Percentiles rank a stretch among this genome's conserved stretches.
These are phyloP conservation scores for Calocera viscosa DNA, from an alignment of 768 basidiomycete species.

Conservation along the genomic window DNA sequence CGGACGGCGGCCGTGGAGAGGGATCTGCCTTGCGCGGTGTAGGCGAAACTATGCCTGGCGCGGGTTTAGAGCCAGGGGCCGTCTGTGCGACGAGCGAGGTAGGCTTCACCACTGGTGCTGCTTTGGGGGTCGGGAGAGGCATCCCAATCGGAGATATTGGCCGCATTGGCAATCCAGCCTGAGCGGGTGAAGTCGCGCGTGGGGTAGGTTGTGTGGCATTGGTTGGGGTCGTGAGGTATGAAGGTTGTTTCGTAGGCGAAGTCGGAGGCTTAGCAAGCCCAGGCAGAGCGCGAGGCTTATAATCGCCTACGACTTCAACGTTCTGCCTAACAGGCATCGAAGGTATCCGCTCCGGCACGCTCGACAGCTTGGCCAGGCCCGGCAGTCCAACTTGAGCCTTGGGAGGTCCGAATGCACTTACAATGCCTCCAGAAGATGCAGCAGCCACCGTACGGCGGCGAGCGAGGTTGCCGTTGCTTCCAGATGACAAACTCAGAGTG, in stretches of 20 bases:
- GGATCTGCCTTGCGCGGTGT: background rate
- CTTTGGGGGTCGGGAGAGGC: background rate
- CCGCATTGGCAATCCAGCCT: background rate
- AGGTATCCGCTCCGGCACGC: background rate
- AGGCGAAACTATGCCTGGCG: background rate
- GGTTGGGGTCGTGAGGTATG: background rate
- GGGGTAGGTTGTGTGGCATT: background rate
- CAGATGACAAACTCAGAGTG: background rate
- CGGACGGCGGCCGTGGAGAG: background rate
- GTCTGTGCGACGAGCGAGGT: background rate
- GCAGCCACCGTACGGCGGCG: background rate
- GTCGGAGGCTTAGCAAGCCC: background rate
- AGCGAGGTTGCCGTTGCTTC: background rate
- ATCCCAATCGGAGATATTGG: constrained; percentile 4
- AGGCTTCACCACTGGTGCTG: background rate
- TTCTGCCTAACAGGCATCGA: background rate
- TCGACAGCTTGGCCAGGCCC: background rate
- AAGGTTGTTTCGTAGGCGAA: background rate
- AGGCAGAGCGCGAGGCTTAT: constrained; percentile 5
- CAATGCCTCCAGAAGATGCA: background rate
- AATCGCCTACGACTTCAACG: background rate
- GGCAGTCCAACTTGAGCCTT: constrained; percentile 1
- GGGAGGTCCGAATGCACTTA: background rate
- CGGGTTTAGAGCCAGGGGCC: background rate
- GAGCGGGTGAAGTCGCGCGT: background rate